Conservation (phyloP, 192 early-diverging fungal genomes). For the Podila epigama region DNA sequence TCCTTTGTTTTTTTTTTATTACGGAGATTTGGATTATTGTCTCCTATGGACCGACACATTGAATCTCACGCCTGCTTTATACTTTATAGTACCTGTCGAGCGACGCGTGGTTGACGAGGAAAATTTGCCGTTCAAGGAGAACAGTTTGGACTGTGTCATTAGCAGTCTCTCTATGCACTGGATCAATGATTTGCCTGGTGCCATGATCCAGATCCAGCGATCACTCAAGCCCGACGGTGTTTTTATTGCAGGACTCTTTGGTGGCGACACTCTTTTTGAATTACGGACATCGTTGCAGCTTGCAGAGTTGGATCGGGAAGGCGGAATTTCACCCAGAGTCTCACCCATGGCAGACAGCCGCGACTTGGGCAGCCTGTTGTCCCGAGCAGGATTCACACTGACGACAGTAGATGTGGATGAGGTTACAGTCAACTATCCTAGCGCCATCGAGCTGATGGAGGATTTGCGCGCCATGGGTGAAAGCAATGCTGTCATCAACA, state of each 20-base stretch:
- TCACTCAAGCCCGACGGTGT: constrained; percentile 91
- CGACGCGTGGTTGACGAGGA: constrained; percentile 90
- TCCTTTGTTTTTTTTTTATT: too few species aligned
- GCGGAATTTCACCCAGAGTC: constrained; percentile 88
- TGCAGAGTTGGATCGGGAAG: constrained; percentile 89
- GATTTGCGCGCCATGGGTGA: constrained; percentile 96
- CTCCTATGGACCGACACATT: too few species aligned
- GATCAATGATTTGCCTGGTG: constrained; percentile 94
- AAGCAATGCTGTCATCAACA: constrained; percentile 82
- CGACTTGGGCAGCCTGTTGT: constrained; percentile 82
- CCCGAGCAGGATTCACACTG: constrained; percentile 85
- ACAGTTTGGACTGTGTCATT: constrained; percentile 89
- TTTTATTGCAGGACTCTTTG: constrained; percentile 94
- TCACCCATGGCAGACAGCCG: constrained; percentile 86
- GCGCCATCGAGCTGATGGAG: constrained; percentile 88
- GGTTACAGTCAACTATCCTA: constrained; percentile 89
- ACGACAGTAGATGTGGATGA: constrained; percentile 96
- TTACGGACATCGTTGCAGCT: constrained; percentile 89
- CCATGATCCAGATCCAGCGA: constrained; percentile 84
- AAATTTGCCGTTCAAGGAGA: constrained; percentile 74
- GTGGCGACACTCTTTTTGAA: constrained; percentile 97
- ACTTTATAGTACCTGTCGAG: constrained; percentile 68
- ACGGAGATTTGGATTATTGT: too few species aligned
- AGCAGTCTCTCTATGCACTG: constrained; percentile 90
- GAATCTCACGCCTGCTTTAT: background rate